Conservation (phyloP, 2,329 filamentous ascomycete genomes). For the Exophiala spinifera region DNA sequence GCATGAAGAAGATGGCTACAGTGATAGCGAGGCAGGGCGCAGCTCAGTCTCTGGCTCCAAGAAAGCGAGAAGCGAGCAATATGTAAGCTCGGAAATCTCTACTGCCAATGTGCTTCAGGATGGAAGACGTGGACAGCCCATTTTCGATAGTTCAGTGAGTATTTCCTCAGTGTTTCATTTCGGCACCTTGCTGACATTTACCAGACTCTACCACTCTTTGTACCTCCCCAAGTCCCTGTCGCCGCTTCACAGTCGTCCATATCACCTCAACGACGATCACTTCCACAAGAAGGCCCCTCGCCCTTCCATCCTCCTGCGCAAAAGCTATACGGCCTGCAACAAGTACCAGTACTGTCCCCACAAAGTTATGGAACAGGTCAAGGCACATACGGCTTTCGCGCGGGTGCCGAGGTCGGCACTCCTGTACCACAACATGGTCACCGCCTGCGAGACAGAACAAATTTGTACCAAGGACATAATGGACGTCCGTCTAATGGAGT, state of each 20-base stretch:
- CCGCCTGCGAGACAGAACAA: constrained; percentile 60
- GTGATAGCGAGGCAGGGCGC: constrained; percentile 79
- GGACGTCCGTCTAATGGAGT: constrained; percentile 57
- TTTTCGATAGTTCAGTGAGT: constrained; percentile 95
- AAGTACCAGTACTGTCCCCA: constrained; percentile 69
- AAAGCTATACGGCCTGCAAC: constrained; percentile 63
- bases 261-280: constrained; percentile 82
- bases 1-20: constrained; percentile 77
- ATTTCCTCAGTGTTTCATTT: constrained; percentile 10
- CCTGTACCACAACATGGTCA: constrained; percentile 54
- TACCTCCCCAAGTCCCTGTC: constrained; percentile 87
- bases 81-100: constrained; percentile 95
- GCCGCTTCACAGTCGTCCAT: constrained; percentile 97
- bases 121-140: constrained; percentile 88
- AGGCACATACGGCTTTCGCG: constrained; percentile 34
- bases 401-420: constrained; percentile 26
- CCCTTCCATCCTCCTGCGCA: constrained; percentile 74
- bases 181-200: constrained; percentile 27
- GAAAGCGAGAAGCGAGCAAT: constrained; percentile 74
- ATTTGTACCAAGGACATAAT: constrained; percentile 33
- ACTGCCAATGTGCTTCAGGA: constrained; percentile 98
- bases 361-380: constrained; percentile 66
- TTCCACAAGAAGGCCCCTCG: constrained; percentile 65
- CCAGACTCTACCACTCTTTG: constrained; percentile 93
- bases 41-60: constrained; percentile 69